Evolutionary conservation across 2,329 filamentous ascomycete genomes (phyloP).

Genomic region (Dactylonectria estremocensis): DNA sequence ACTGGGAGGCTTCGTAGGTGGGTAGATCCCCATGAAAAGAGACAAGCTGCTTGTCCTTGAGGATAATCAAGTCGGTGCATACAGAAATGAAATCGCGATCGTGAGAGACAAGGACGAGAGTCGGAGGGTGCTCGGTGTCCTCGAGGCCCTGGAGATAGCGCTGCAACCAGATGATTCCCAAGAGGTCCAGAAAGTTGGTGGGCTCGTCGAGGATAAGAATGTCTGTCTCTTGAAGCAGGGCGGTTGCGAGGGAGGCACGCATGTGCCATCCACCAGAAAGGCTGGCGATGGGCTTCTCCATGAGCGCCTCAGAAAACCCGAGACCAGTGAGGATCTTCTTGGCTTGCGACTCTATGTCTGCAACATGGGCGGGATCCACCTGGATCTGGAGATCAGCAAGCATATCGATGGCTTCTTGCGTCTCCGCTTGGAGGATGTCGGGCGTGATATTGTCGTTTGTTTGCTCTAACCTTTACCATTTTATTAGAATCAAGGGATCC

Average conservation of each 20-base stretch:
- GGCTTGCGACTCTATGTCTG: constrained; percentile 76
- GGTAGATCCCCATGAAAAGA: constrained; percentile 84
- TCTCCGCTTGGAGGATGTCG: constrained; percentile 73
- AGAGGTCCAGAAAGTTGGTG: constrained; percentile 87
- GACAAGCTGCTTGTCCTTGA: constrained; percentile 79
- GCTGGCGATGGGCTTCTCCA: constrained; percentile 72
- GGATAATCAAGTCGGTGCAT: constrained; percentile 83
- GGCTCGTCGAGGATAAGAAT: constrained; percentile 89
- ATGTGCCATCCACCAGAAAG: constrained; percentile 86
- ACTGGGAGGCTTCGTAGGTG: constrained; percentile 78
- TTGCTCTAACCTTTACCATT: constrained; percentile 61
- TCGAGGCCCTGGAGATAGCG: constrained; percentile 75
- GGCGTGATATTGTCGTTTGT: constrained; percentile 70
- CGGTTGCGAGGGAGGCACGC: constrained; percentile 75
- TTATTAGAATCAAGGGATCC: not conserved
- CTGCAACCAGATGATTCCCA: constrained; percentile 90
- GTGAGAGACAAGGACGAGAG: constrained; percentile 85
- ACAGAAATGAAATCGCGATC: constrained; percentile 86
- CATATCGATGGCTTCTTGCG: constrained; percentile 78
- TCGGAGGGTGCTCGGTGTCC: constrained; percentile 69
- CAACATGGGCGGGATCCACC: constrained; percentile 75
- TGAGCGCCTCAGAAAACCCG: constrained; percentile 76
- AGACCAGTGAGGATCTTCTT: constrained; percentile 78
- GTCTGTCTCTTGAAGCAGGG: constrained; percentile 81
- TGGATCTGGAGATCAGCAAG: constrained; percentile 78